Base-by-base conservation (phyloP, 768 basidiomycete species). In the Chlorophyllum brunneum region DNA sequence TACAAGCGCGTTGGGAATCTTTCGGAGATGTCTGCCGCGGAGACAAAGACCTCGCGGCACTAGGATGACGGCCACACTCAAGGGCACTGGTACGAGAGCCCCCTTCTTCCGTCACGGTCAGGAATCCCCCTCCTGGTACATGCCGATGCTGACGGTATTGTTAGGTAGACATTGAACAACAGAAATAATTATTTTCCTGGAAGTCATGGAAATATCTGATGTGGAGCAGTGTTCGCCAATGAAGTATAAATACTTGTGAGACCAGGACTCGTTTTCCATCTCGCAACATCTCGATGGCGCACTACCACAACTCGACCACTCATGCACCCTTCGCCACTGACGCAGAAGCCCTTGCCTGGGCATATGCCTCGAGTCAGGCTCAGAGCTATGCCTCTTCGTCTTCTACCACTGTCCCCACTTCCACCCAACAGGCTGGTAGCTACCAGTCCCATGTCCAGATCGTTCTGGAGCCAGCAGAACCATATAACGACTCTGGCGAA, bases 311-410 rank as follows among this genome's bases (percentile, higher is more conserved):
- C 40, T 6, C 3, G 6, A 40, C 20, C 27, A n/a, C 40, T n/a
- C 5, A 26, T 22, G 5, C 26, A 13, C 20, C 26, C 26, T 44
- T 52, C 15, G 41, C 51, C 15, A 38, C 41, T 11, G 51, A 52
- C 42, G 22, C 24, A 13, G 51, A 52, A 52, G 41, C 51, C 2
- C 41, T 52, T 30, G 51, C 51, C 27, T 52, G 51, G 51, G 48
- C 48, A 30, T 40, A 30, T n/a, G 48, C 48, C 5, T 40, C 38
- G 4, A 29, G 48, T 40, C 38, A 49, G 30, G 10, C 48, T 8
- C 37, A 29, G 40, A 22, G 37, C 18, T n/a, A n/a, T 11, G 5
- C 43, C 27, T 26, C 16, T 18, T 30, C 42, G 1, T 26, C 9
- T 9, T 20, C 43, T 33, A 31, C 43, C 26, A 37, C 29, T n/a